Conservation (phyloP, 257 asterid species). For the Ilex asprella region DNA sequence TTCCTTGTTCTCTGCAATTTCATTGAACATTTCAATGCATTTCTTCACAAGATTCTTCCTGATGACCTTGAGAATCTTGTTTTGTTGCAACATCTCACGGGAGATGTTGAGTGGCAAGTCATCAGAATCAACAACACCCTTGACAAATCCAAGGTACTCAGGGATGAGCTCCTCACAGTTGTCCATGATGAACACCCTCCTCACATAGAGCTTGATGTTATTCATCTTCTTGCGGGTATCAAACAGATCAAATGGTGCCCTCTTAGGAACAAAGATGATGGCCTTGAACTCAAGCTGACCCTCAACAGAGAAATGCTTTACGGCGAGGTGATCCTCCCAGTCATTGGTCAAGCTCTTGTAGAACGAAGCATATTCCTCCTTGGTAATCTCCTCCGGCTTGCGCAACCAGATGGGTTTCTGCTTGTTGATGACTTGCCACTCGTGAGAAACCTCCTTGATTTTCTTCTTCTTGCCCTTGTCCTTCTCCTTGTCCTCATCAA, state of each 20-base stretch:
- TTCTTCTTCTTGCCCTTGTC: constrained; percentile 71
- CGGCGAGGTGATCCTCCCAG: constrained; percentile 87
- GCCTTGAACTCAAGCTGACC: constrained; percentile 89
- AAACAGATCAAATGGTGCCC: constrained; percentile 78
- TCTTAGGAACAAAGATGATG: constrained; percentile 63
- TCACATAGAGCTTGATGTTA: constrained; percentile 69
- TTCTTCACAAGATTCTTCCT: constrained; percentile 77
- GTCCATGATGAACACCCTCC: constrained; percentile 79
- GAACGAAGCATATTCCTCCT: constrained; percentile 72
- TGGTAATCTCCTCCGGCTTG: constrained; percentile 74
- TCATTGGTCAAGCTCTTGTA: constrained; percentile 81
- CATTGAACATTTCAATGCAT: constrained; percentile 77
- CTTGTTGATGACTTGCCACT: constrained; percentile 65
- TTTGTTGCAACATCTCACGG: constrained; percentile 72
- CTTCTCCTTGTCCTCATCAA: constrained; percentile 60
- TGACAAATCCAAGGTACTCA: constrained; percentile 62
- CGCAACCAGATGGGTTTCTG: constrained; percentile 87
- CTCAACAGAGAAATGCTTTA: constrained; percentile 76
- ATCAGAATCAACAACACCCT: constrained; percentile 77
- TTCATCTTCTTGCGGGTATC: constrained; percentile 69
- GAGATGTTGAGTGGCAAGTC: constrained; percentile 78
- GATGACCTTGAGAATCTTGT: constrained; percentile 71
- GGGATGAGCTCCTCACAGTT: constrained; percentile 78
- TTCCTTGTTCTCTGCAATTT: constrained; percentile 76
- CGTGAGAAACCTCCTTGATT: constrained; percentile 73